Evolutionary conservation across 1,284 basidiomycete genomes (phyloP).

Genomic region (Cutaneotrichosporon cyanovorans): DNA sequence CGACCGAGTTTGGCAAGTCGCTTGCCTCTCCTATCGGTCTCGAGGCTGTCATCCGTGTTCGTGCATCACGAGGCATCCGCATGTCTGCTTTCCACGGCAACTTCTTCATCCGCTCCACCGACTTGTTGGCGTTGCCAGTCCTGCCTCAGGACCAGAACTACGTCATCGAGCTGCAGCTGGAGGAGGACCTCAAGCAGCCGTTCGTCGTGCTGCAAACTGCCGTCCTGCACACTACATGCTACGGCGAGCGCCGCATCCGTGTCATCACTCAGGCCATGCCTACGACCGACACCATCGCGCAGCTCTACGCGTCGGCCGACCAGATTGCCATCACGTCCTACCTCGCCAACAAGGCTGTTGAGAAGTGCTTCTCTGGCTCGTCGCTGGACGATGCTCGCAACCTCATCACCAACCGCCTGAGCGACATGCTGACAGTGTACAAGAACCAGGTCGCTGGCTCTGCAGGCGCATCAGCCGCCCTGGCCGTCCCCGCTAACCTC

Average conservation of each 20-base stretch:
- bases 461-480: slow-evolving; percentile 85
- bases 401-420: slow-evolving; percentile 78
- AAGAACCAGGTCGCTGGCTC: slow-evolving; percentile 95
- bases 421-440: slow-evolving; percentile 85
- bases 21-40: slow-evolving; percentile 90
- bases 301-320: slow-evolving; percentile 91
- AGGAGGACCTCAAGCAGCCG: slow-evolving; percentile 85
- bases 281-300: slow-evolving; percentile 84
- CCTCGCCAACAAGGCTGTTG: slow-evolving; percentile 94
- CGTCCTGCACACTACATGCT: slow-evolving; percentile 91
- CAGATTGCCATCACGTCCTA: slow-evolving; percentile 85
- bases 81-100: slow-evolving; percentile 99
- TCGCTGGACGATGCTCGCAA: slow-evolving; percentile 85
- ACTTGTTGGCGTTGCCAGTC: slow-evolving; percentile 90
- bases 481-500: slow-evolving; percentile 85
- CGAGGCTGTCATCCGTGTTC: slow-evolving; percentile 95
- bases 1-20: slow-evolving; percentile 91
- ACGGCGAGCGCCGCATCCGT: slow-evolving; percentile 89
- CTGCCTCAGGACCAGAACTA: slow-evolving; percentile 97
- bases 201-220: slow-evolving; percentile 96
- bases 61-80: slow-evolving; percentile 85
- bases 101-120: slow-evolving; percentile 97
- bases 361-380: slow-evolving; percentile 71
- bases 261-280: slow-evolving; percentile 90
- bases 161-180: slow-evolving; percentile 92